A percentile compares a stretch with the other conserved stretches of the same genome.
Conservation (phyloP, 129 eudicot species). For the Smallanthus sonchifolius region DNA sequence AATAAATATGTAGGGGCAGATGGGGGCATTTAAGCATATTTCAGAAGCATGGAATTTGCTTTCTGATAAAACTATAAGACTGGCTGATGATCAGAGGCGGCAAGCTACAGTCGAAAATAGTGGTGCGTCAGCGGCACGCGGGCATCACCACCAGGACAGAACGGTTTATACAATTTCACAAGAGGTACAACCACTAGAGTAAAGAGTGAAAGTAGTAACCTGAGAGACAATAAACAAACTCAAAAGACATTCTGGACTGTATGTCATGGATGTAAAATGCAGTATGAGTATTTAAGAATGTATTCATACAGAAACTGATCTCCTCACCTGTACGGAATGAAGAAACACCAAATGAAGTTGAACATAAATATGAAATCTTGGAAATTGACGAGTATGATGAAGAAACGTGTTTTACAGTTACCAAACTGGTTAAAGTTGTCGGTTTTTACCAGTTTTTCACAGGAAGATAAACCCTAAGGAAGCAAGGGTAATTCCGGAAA, state of each 20-base stretch:
- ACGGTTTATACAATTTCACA: conserved; percentile 63
- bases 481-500: conserved; percentile 53
- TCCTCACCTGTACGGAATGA: conserved; percentile 63
- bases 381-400: conserved; percentile 59
- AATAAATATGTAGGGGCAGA: conserved; percentile 84
- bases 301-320: conserved; percentile 78
- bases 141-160: conserved; percentile 27
- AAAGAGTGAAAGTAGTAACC: conserved; percentile 22
- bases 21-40: conserved; percentile 73
- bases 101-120: conserved; percentile 22
- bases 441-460: conserved; percentile 75
- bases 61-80: conserved; percentile 60
- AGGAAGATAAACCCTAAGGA: conserved; percentile 48
- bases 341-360: conserved; percentile 43
- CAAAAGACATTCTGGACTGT: conserved; percentile 76
- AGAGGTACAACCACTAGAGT: conserved; percentile 34
- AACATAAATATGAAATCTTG: conserved; percentile 62
- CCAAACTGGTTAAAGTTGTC: conserved; percentile 76
- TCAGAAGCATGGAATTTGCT: conserved; percentile 84
- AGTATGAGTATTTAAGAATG: conserved; percentile 75
- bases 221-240: conserved; percentile 29
- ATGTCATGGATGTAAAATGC: conserved; percentile 81
- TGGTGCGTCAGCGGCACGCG: background rate
- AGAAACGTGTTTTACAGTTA: conserved; percentile 53
- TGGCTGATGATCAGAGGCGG: conserved; percentile 53